phyloP scores from a whole-genome alignment of 208 protist species.

The Acanthamoeba lenticulata region DNA sequence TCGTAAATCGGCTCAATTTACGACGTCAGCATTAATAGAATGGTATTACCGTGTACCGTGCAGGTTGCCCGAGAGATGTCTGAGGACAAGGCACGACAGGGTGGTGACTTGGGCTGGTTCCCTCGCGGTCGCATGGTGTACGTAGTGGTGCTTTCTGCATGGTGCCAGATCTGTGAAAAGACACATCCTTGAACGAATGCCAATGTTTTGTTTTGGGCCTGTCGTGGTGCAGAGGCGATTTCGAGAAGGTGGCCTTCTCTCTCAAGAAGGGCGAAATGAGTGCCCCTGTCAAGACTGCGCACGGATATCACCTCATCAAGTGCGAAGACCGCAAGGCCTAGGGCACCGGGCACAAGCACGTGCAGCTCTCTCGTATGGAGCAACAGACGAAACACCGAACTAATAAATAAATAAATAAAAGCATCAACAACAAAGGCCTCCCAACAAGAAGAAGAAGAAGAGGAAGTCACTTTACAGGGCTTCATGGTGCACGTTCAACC shows the following conservation, averaged over 20 bases:
- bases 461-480: too few species aligned
- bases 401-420: too few species aligned
- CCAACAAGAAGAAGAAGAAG: too few species aligned
- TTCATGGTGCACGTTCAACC: too few species aligned
- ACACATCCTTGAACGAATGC: too few species aligned
- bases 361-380: too few species aligned
- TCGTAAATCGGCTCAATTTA: too few species aligned
- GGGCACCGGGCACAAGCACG: too few species aligned
- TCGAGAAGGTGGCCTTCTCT: constrained; percentile 49
- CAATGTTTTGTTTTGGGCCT: too few species aligned
- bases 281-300: constrained; percentile 31
- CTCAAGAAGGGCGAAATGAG: constrained; percentile 55
- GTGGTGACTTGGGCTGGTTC: constrained; percentile 60
- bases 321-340: constrained; percentile 42
- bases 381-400: too few species aligned
- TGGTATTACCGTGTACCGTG: background rate
- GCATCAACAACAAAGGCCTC: too few species aligned
- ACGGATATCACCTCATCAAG: constrained; percentile 52
- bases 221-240: background rate
- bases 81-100: constrained; percentile 61
- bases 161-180: background rate
- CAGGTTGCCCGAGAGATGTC: constrained; percentile 54
- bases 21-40: too few species aligned
- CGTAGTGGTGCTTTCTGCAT: background rate
- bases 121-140: constrained; percentile 62